Evolutionary conservation across 2,329 filamentous ascomycete species (phyloP).

Genomic region (Colletotrichum spinosum): DNA sequence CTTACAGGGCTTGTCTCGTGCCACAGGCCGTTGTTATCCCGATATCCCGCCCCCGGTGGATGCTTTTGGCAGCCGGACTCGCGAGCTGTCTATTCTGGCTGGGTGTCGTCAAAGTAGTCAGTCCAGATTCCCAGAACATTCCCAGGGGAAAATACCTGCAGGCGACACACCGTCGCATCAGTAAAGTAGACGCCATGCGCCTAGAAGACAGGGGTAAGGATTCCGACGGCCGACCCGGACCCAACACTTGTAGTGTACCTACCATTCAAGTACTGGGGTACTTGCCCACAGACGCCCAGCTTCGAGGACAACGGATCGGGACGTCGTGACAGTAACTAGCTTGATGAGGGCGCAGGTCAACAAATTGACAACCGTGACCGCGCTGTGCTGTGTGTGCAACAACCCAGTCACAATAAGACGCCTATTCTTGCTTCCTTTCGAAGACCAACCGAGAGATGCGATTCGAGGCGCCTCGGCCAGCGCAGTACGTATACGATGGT

Average conservation of each 20-base stretch:
- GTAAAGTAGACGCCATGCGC: constrained; percentile 12
- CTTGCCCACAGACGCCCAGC: constrained; percentile 26
- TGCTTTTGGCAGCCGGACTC: constrained; percentile 6
- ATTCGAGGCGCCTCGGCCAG: neutral
- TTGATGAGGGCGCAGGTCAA: constrained; percentile 21
- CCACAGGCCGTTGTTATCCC: constrained; percentile 7
- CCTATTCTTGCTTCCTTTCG: neutral
- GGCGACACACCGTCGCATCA: constrained; percentile 28
- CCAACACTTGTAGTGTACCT: constrained; percentile 25
- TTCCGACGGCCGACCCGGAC: constrained; percentile 33
- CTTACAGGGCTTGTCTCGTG: constrained; percentile 4
- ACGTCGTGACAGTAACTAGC: constrained; percentile 30
- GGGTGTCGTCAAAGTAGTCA: constrained; percentile 20
- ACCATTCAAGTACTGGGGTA: constrained; percentile 1
- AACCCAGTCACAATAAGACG: constrained; percentile 30
- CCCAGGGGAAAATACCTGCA: constrained; percentile 20
- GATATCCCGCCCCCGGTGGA: constrained; percentile 19
- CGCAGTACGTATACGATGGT: neutral
- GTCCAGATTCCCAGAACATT: constrained; percentile 24
- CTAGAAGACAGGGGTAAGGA: constrained; percentile 19
- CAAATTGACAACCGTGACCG: constrained; percentile 21
- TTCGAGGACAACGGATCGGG: constrained; percentile 33
- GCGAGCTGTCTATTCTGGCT: constrained; percentile 30
- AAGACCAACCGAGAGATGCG: too few relatives aligned
- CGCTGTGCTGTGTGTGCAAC: neutral